Percentiles rank a stretch among this genome's conserved stretches.
Evolutionary conservation across 495 filamentous ascomycete genomes (phyloP).

Genomic region (Penicillium coprophilum): DNA sequence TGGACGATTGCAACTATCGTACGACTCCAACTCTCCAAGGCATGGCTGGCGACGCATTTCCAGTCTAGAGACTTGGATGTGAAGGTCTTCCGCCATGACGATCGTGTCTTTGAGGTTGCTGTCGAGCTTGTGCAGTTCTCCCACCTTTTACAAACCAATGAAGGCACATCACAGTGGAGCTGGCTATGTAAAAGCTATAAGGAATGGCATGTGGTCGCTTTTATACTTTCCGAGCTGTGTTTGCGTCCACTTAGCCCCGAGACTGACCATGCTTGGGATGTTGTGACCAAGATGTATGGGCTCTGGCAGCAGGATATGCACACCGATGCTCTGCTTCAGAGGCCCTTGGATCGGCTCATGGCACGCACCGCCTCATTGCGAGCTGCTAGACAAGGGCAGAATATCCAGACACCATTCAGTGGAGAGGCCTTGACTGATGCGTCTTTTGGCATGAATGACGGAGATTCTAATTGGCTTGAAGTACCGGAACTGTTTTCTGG

Average conservation of each 20-base stretch:
- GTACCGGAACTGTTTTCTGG: not conserved
- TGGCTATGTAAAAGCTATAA: conserved; percentile 82
- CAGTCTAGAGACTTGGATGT: conserved; percentile 36
- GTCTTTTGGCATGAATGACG: not conserved
- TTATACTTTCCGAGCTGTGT: conserved; percentile 66
- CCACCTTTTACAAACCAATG: conserved; percentile 58
- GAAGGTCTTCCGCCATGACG: conserved; percentile 33
- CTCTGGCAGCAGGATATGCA: conserved; percentile 43
- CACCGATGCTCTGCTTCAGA: conserved; percentile 60
- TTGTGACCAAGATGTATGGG: conserved; percentile 57
- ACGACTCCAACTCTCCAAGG: conserved; percentile 63
- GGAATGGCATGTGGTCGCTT: conserved; percentile 73
- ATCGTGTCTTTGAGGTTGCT: conserved; percentile 62
- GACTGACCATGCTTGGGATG: conserved; percentile 71
- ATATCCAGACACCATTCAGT: not conserved
- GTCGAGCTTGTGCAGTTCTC: conserved; percentile 61
- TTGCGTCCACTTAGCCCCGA: conserved; percentile 56
- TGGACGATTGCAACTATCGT: conserved; percentile 68
- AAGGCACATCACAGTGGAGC: conserved; percentile 61
- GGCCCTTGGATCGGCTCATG: conserved; percentile 54
- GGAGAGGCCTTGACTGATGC: not conserved
- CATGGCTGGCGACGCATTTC: conserved; percentile 56
- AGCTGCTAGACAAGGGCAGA: not conserved
- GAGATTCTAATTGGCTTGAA: not conserved
- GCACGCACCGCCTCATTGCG: conserved; percentile 10